Percentiles rank a stretch among this genome's conserved stretches.
Conservation (phyloP, 1,284 basidiomycete species). For the Puccinia novopanici region DNA sequence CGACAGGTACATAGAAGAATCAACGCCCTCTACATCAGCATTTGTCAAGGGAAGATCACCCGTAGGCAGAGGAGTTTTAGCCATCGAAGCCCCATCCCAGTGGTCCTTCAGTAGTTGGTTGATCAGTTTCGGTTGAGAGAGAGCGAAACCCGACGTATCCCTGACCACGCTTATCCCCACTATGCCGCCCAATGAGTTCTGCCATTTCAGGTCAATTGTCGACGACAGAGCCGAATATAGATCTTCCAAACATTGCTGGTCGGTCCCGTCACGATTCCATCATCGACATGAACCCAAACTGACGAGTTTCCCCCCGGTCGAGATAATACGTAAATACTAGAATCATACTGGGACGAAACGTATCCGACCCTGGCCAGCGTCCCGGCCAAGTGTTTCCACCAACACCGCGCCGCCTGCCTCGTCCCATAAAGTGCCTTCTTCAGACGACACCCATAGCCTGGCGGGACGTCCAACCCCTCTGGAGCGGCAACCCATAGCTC, state of each 20-base stretch:
- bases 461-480: background rate
- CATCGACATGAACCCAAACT: conserved; percentile 2
- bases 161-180: no score
- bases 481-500: conserved; percentile 18
- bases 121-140: background rate
- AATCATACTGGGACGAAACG: no score
- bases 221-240: background rate
- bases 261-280: background rate
- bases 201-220: no score
- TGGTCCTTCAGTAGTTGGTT: background rate
- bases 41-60: background rate
- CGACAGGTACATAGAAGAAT: background rate
- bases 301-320: background rate
- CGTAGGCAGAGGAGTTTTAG: background rate
- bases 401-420: conserved; percentile 19
- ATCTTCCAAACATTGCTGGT: background rate
- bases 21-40: background rate
- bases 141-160: background rate
- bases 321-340: background rate
- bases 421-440: conserved; percentile 33
- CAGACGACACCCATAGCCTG: background rate
- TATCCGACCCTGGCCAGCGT: background rate
- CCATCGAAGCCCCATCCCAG: background rate
- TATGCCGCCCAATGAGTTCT: background rate
- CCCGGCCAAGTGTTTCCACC: conserved; percentile 1